These are phyloP conservation scores for Trifolium dubium DNA, from an alignment of 306 rosid species.

Conservation along the genomic window DNA sequence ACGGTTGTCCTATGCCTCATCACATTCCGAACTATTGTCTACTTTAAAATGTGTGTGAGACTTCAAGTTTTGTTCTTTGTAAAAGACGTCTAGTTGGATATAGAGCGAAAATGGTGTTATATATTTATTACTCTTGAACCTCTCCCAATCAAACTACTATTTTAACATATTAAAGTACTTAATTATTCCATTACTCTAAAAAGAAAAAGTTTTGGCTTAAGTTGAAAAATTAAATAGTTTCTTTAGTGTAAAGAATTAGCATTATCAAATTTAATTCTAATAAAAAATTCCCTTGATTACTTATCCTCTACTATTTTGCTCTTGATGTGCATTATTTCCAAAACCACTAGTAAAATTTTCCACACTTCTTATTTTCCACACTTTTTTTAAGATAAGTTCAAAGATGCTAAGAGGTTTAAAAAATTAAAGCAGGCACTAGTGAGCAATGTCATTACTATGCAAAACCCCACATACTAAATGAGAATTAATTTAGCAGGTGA, in stretches of 20 bases:
- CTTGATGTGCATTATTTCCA: background rate
- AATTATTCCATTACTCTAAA: background rate
- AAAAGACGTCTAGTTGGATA: no score
- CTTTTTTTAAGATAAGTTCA: background rate
- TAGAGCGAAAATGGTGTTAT: background rate
- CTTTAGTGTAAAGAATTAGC: background rate
- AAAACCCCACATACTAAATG: conserved; percentile 8
- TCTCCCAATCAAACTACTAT: background rate
- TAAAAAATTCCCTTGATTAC: background rate
- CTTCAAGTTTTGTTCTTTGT: no score
- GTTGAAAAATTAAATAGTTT: background rate
- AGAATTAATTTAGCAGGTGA: conserved; percentile 8
- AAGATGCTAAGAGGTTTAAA: background rate
- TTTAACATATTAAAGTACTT: background rate
- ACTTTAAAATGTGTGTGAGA: no score
- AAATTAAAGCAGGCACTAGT: background rate
- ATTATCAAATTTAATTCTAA: background rate
- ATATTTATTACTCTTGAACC: background rate
- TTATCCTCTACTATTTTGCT: background rate
- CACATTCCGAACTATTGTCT: no score
- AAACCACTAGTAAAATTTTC: background rate
- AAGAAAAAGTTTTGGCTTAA: background rate
- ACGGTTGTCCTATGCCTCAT: no score
- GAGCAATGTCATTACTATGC: background rate
- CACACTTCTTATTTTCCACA: background rate